phyloP scores from a whole-genome alignment of 2,329 filamentous ascomycete genomes.

The Capronia americana region DNA sequence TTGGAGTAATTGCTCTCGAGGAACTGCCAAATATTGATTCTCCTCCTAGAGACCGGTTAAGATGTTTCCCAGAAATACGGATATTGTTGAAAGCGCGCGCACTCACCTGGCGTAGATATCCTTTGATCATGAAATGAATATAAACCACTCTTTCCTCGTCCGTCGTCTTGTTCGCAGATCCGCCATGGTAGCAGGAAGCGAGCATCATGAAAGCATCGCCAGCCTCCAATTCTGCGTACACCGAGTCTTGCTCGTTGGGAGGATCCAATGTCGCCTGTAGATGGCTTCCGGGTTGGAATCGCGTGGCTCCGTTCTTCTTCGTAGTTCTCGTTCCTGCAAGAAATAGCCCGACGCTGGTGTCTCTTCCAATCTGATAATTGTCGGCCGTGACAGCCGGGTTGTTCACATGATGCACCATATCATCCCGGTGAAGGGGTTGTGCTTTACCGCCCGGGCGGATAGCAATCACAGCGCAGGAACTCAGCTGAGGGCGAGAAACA shows the following conservation, averaged over 20 bases:
- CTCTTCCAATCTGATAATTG: not conserved
- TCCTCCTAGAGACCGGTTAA: slow-evolving; percentile 41
- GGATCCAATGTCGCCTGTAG: not conserved
- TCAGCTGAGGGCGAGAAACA: not conserved
- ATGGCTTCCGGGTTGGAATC: slow-evolving; percentile 1
- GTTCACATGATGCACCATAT: not conserved
- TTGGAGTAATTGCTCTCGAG: slow-evolving; percentile 22
- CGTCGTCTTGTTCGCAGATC: slow-evolving; percentile 1
- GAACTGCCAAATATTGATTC: slow-evolving; percentile 47
- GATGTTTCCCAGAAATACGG: not conserved
- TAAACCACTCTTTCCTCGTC: slow-evolving; percentile 3
- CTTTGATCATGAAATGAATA: slow-evolving; percentile 5
- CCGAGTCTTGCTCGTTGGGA: not conserved
- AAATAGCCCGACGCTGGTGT: not conserved
- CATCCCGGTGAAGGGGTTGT: slow-evolving; percentile 6
- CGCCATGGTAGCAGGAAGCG: slow-evolving; percentile 5
- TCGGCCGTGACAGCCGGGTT: not conserved
- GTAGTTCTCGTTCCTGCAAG: not conserved
- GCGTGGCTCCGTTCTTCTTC: not conserved
- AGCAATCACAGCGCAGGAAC: not conserved
- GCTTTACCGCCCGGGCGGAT: not conserved
- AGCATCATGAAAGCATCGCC: slow-evolving; percentile 13
- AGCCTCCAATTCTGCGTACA: not conserved
- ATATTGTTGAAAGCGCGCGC: not conserved
- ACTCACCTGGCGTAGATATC: slow-evolving; percentile 3